Percentiles rank a stretch among this genome's conserved stretches.
These are phyloP conservation scores for Hypoxylon sp. DNA, from an alignment of 2,329 filamentous ascomycete genomes.

Conservation along the genomic window DNA sequence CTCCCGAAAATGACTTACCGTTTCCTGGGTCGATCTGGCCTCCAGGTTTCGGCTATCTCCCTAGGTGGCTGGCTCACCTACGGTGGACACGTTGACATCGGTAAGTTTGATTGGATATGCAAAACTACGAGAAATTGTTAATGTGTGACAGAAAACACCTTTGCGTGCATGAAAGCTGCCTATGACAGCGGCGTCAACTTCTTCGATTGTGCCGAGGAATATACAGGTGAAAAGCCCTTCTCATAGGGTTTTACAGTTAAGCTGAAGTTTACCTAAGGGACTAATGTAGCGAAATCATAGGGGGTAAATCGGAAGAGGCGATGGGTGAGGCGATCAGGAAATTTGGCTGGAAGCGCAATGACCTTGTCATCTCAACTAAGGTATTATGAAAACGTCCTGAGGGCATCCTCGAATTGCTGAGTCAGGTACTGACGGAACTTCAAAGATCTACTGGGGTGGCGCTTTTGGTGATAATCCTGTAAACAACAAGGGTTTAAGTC, in stretches of 20 bases:
- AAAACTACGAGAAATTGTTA: constrained; percentile 12
- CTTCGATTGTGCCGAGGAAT: constrained; percentile 71
- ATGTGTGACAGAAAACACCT: constrained; percentile 66
- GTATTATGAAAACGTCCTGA: constrained; percentile 50
- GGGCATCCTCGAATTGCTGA: not conserved
- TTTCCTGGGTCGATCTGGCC: constrained; percentile 77
- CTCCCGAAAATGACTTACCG: constrained; percentile 76
- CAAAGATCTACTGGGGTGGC: constrained; percentile 74
- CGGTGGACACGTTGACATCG: constrained; percentile 78
- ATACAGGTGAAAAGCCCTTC: constrained; percentile 42
- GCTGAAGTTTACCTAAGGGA: not conserved
- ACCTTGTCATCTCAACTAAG: constrained; percentile 74
- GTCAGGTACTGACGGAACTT: constrained; percentile 3
- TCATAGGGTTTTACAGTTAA: not conserved
- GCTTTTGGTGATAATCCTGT: constrained; percentile 73
- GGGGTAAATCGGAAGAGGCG: constrained; percentile 73
- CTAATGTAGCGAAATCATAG: constrained; percentile 60
- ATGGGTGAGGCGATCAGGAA: constrained; percentile 74
- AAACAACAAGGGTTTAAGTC: constrained; percentile 77
- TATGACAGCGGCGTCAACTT: constrained; percentile 74
- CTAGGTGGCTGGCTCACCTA: constrained; percentile 82
- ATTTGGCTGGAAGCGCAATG: constrained; percentile 73
- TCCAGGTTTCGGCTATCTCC: constrained; percentile 81
- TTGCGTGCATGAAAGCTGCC: constrained; percentile 73
- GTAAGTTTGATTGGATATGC: constrained; percentile 58